These are phyloP conservation scores for Cyphellophora europaea DNA, from an alignment of 2,329 filamentous ascomycete genomes.

Conservation along the genomic window DNA sequence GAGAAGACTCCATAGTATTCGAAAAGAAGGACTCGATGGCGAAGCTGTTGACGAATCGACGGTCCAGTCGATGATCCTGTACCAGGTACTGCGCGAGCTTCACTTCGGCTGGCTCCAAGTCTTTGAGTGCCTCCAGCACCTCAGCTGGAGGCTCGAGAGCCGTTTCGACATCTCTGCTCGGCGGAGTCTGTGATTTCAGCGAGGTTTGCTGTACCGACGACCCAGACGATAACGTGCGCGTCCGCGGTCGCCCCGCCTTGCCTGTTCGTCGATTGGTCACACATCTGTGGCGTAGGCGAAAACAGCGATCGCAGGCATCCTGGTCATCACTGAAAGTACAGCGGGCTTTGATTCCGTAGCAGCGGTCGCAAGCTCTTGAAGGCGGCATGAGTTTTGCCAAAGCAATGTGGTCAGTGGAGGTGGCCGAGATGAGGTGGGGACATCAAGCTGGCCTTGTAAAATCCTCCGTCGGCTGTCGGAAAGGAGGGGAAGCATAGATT, in stretches of 20 bases:
- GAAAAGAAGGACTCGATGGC: background rate
- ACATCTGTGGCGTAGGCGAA: background rate
- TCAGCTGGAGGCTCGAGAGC: too few relatives aligned
- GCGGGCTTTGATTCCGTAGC: background rate
- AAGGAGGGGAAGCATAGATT: too few relatives aligned
- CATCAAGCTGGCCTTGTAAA: too few relatives aligned
- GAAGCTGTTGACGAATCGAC: background rate
- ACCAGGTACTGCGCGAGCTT: background rate
- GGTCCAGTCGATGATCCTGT: background rate
- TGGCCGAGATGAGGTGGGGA: too few relatives aligned
- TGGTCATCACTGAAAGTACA: background rate
- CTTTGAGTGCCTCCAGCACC: too few relatives aligned
- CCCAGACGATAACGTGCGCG: background rate
- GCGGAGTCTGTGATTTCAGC: too few relatives aligned
- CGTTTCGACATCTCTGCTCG: too few relatives aligned
- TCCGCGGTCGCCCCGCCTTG: background rate
- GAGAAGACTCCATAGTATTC: background rate
- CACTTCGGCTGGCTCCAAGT: background rate
- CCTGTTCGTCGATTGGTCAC: background rate
- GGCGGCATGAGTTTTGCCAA: too few relatives aligned
- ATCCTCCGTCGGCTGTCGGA: too few relatives aligned
- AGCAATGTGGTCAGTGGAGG: too few relatives aligned
- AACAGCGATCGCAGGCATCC: background rate
- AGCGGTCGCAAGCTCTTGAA: constrained; percentile 1
- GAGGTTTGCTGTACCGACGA: too few relatives aligned